Conservation (phyloP, 2,329 filamentous ascomycete species). For the Sordariomycetes sp. region DNA sequence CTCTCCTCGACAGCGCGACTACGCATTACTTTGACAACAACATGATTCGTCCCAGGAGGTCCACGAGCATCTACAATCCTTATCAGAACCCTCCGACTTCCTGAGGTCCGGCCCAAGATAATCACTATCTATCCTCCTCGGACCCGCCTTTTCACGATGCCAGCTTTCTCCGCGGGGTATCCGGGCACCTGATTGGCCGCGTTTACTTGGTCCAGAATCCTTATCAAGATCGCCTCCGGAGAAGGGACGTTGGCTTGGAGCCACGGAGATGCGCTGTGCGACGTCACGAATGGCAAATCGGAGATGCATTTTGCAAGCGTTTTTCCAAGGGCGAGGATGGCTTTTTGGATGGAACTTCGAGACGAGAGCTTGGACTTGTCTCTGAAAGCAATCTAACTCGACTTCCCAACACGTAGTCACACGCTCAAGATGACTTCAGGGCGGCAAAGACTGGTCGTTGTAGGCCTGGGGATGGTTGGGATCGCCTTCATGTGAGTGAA, state of each 20-base stretch:
- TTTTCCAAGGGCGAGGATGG: background rate
- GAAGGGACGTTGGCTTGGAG: background rate
- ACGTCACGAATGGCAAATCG: background rate
- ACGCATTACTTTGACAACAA: background rate
- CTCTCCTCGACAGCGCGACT: background rate
- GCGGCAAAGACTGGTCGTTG: slow-evolving; percentile 46
- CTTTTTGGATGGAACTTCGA: too few species aligned
- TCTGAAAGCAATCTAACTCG: background rate
- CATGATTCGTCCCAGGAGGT: too few species aligned
- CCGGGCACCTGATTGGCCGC: background rate
- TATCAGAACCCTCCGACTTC: too few species aligned
- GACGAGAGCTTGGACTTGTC: background rate
- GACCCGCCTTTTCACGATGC: too few species aligned
- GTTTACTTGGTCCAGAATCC: background rate
- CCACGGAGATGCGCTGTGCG: slow-evolving; percentile 1
- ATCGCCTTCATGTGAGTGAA: slow-evolving; percentile 72
- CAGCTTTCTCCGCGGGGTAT: too few species aligned
- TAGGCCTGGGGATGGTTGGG: slow-evolving; percentile 87
- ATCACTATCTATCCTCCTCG: background rate
- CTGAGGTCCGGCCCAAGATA: too few species aligned
- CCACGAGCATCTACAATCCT: too few species aligned
- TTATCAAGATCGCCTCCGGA: background rate
- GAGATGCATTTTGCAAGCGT: slow-evolving; percentile 1
- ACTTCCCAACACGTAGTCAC: too few species aligned
- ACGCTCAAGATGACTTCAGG: background rate